Evolutionary conservation across 1,284 basidiomycete genomes (phyloP).

Genomic region (Porodaedalea pini): DNA sequence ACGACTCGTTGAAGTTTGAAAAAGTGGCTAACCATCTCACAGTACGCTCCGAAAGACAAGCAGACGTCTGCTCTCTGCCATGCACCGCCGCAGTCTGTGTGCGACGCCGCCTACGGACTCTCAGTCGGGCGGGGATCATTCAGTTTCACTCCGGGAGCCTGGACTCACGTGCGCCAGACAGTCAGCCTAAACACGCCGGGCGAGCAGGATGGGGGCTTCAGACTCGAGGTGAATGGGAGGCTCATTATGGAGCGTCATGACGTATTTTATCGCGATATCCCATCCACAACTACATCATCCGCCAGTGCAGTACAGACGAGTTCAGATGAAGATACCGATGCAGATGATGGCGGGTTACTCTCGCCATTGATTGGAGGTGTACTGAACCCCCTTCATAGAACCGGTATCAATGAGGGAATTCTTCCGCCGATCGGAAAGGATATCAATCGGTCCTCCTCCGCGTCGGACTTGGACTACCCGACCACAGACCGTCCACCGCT

Average conservation of each 20-base stretch:
- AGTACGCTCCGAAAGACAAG: conserved; percentile 44
- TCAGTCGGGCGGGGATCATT: conserved; percentile 76
- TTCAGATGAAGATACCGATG: not conserved
- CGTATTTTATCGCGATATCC: conserved; percentile 54
- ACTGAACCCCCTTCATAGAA: not conserved
- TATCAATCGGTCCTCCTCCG: not conserved
- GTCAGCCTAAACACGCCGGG: conserved; percentile 70
- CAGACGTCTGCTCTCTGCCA: conserved; percentile 50
- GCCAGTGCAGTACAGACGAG: conserved; percentile 11
- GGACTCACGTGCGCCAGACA: conserved; percentile 65
- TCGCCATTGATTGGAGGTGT: conserved; percentile 8
- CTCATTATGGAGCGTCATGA: conserved; percentile 50
- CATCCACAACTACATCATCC: conserved; percentile 23
- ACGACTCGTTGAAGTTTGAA: not conserved
- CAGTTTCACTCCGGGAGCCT: conserved; percentile 55
- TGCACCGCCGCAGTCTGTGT: conserved; percentile 53
- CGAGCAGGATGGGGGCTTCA: conserved; percentile 47
- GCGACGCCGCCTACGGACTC: conserved; percentile 62
- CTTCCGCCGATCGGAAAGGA: not conserved
- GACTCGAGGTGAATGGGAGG: conserved; percentile 26
- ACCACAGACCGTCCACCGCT: not conserved
- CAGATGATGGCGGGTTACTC: conserved; percentile 9
- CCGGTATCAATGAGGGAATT: conserved; percentile 1
- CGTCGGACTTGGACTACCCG: not conserved
- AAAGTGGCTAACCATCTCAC: conserved; percentile 8